A percentile compares a stretch with the other conserved stretches of the same genome.
Evolutionary conservation across 345 rosid genomes (phyloP).

Genomic region (Noccaea bulbosa): DNA sequence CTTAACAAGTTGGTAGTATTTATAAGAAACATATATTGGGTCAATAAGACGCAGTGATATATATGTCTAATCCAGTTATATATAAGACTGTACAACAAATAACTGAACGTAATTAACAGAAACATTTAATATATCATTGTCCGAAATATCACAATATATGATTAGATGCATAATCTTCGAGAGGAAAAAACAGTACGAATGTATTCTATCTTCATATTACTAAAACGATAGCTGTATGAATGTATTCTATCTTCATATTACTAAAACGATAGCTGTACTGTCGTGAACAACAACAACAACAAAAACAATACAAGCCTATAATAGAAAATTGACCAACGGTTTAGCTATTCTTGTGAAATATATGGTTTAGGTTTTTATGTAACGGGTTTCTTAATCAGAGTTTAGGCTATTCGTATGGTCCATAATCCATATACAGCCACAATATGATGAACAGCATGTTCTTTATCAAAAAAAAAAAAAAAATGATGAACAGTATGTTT

Average conservation of each 20-base stretch:
- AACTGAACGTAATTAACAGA: not conserved
- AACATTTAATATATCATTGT: not conserved
- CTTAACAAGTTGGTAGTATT: not conserved
- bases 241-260: not conserved
- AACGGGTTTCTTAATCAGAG: not conserved
- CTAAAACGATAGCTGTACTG: not conserved
- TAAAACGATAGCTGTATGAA: not conserved
- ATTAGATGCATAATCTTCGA: not conserved
- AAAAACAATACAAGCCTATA: not conserved
- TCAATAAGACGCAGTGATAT: not conserved
- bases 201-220: not conserved
- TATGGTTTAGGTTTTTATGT: not conserved
- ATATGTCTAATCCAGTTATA: not conserved
- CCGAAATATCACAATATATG: not conserved
- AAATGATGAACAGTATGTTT: constrained; percentile 29
- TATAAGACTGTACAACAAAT: not conserved
- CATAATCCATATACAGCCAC: constrained; percentile 28
- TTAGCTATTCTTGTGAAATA: constrained; percentile 17
- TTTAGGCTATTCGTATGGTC: constrained; percentile 15
- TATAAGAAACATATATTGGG: not conserved
- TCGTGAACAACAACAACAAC: not conserved
- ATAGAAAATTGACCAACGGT: constrained; percentile 10
- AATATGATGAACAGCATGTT: constrained; percentile 26
- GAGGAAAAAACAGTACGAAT: too few species aligned
- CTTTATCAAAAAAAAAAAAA: too few species aligned